Base-by-base conservation (phyloP, 2,329 filamentous ascomycete species). In the Anthostomella pinea region DNA sequence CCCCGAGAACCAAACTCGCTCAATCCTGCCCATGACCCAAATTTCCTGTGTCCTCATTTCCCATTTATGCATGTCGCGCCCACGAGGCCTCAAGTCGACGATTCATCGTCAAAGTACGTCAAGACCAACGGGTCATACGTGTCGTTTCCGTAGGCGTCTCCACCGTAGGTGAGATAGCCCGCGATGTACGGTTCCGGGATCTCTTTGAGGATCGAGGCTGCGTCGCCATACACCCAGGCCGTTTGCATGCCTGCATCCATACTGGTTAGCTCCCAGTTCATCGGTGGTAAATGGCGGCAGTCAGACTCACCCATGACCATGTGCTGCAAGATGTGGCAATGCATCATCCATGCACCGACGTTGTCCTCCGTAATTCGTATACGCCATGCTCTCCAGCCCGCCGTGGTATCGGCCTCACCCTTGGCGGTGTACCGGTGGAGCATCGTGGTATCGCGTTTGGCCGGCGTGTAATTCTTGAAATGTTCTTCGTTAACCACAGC, bases 381-480 rank as follows among this genome's bases (percentile, higher is more conserved):
- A 8, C 79, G 63, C 79, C 78, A 83, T 1, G 68, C 78, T 14
- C 79, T 63, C 79, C 79, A 84, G 1, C 79, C 77, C 0, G 67
- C 63, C 2, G 65, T 66, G 5, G 62, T 53, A 4, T 67, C 59
- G 0, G 67, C 54, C 2, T 45, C 45, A 0, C 66, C 69, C 16
- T 63, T 64, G 3, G 58, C 45, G 0, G 55, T 57, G 45, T 81
- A 83, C 2, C 72, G 59, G 45, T 79, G 78, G 3, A 83, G 59
- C 45, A 77, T 69, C 2, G 75, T 79, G 1, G 69, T 72, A 51
- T 73, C 69, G 10, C 69, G 52, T 36, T 49, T 51, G 7, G 66
- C 60, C 0, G 69, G 66, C 13, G 45, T 53, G 41, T 62, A 65
- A 7, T 60, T 57, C 30, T 45, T 37, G 19, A 58, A 59, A 22